Percentiles rank a stretch among this genome's conserved stretches.
phyloP scores from a whole-genome alignment of 1,139 yeast species.

The Taphrina confusa region DNA sequence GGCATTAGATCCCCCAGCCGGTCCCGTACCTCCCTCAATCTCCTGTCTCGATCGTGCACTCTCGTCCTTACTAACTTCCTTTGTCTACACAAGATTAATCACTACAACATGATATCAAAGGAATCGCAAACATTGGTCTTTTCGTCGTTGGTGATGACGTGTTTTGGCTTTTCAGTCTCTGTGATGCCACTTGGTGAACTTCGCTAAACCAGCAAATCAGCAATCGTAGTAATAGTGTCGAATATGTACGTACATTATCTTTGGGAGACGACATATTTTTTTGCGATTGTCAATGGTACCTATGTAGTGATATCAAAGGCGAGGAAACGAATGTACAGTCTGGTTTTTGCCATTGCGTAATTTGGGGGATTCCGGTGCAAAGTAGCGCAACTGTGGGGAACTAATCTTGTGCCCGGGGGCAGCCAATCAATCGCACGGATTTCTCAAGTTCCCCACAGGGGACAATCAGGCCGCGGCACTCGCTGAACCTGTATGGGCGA shows the following conservation, averaged over 20 bases:
- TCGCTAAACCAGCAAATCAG: not conserved
- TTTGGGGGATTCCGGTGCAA: no score
- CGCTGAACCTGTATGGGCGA: no score
- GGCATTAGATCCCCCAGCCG: conserved; percentile 20
- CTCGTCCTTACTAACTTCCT: not conserved
- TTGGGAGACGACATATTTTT: not conserved
- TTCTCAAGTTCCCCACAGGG: no score
- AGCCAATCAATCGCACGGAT: no score
- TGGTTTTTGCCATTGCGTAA: no score
- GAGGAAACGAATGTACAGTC: no score
- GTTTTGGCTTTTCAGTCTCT: not conserved
- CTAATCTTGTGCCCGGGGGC: conserved; percentile 10
- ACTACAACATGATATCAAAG: no score
- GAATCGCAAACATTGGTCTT: not conserved
- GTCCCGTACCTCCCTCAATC: conserved; percentile 14
- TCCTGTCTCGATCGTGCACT: conserved; percentile 17
- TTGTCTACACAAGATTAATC: no score
- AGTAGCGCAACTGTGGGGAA: not conserved
- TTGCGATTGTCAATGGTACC: no score
- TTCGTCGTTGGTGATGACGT: not conserved
- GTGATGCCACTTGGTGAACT: conserved; percentile 9
- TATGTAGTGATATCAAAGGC: no score
- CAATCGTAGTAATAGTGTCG: not conserved
- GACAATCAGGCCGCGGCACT: no score
- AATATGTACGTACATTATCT: not conserved